Evolutionary conservation across 768 basidiomycete genomes (phyloP).

Genomic region (Lanmaoa pseudosensibilis): DNA sequence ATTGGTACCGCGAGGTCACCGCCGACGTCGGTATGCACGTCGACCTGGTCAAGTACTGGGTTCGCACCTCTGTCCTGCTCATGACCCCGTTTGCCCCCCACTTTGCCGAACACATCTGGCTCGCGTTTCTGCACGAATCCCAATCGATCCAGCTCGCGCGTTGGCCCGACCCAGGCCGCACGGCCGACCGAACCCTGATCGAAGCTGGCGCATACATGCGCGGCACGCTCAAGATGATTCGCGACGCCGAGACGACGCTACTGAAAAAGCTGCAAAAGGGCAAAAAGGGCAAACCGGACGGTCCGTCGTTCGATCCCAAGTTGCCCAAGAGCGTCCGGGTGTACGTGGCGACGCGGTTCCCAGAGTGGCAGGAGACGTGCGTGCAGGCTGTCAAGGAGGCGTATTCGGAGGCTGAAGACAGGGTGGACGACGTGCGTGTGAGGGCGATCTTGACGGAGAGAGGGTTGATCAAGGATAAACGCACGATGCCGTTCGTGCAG

Average conservation of each 20-base stretch:
- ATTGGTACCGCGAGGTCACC: slow-evolving; percentile 96
- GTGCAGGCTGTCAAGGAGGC: slow-evolving; percentile 73
- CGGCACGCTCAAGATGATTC: slow-evolving; percentile 83
- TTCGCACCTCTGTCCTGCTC: slow-evolving; percentile 76
- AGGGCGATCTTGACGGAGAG: slow-evolving; percentile 62
- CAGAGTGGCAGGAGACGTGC: slow-evolving; percentile 89
- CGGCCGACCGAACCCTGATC: slow-evolving; percentile 64
- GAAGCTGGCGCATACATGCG: slow-evolving; percentile 87
- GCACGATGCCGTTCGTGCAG: slow-evolving; percentile 92
- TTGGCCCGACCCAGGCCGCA: slow-evolving; percentile 70
- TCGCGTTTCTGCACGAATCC: slow-evolving; percentile 65
- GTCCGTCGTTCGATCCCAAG: slow-evolving; percentile 75
- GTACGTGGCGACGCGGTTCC: slow-evolving; percentile 90
- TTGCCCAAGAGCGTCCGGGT: slow-evolving; percentile 81
- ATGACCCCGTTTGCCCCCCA: slow-evolving; percentile 90
- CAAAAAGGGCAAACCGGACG: slow-evolving; percentile 54
- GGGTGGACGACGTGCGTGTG: slow-evolving; percentile 82
- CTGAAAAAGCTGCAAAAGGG: slow-evolving; percentile 79
- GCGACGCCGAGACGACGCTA: slow-evolving; percentile 80
- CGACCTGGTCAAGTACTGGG: slow-evolving; percentile 85
- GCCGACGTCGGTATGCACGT: slow-evolving; percentile 87
- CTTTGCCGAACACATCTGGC: slow-evolving; percentile 91
- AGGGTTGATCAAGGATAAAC: slow-evolving; percentile 94
- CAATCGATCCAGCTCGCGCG: slow-evolving; percentile 78
- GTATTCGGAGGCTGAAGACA: slow-evolving; percentile 54